phyloP scores from a whole-genome alignment of 2,329 filamentous ascomycete species.

The Colletotrichum sp. region DNA sequence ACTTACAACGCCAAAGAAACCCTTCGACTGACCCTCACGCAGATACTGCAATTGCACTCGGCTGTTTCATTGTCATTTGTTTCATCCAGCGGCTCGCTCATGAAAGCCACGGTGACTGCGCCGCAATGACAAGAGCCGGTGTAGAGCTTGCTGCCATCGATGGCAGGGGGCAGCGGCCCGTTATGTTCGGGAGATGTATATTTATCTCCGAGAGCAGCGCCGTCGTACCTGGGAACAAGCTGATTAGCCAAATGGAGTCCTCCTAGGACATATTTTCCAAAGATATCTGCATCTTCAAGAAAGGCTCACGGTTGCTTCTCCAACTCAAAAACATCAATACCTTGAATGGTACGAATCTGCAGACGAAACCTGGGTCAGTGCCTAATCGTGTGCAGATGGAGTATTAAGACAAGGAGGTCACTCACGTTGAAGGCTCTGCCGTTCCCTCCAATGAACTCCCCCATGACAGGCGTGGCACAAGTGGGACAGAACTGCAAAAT shows the following conservation, averaged over 20 bases:
- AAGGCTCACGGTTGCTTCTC: slow-evolving; percentile 38
- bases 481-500: slow-evolving; percentile 53
- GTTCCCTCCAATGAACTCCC: slow-evolving; percentile 28
- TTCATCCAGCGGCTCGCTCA: slow-evolving; percentile 45
- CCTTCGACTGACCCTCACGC: slow-evolving; percentile 36
- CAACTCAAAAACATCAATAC: slow-evolving; percentile 44
- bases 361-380: rapidly evolving
- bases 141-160: slow-evolving; percentile 46
- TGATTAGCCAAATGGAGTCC: not conserved
- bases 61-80: slow-evolving; percentile 31
- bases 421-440: slow-evolving; percentile 46
- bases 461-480: slow-evolving; percentile 51
- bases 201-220: slow-evolving; percentile 30
- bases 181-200: slow-evolving; percentile 41
- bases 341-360: slow-evolving; percentile 48
- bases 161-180: slow-evolving; percentile 42
- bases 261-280: not conserved
- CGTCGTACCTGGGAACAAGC: slow-evolving; percentile 39
- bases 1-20: no score
- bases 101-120: slow-evolving; percentile 47
- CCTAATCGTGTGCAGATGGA: not conserved
- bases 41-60: slow-evolving; percentile 59
- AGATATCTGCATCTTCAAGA: not conserved
- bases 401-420: no score
- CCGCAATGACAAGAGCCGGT: slow-evolving; percentile 60